phyloP scores from a whole-genome alignment of 768 basidiomycete genomes.

The Strobilomyces confusus region DNA sequence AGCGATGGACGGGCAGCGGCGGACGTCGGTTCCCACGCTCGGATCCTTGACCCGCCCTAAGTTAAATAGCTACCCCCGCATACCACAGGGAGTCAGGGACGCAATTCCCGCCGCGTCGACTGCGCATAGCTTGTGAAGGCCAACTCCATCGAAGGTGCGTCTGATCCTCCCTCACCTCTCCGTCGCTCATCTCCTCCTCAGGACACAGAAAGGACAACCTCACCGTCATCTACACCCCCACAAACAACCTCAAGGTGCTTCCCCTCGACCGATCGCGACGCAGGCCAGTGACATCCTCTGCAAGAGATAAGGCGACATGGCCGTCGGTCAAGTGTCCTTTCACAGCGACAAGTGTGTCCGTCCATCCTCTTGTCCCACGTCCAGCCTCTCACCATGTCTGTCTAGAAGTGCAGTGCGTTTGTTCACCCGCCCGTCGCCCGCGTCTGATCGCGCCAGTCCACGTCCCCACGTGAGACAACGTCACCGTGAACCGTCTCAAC shows the following conservation, averaged over 20 bases:
- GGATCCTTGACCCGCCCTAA: too few relatives aligned
- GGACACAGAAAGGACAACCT: constrained; percentile 96
- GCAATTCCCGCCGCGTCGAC: constrained; percentile 37
- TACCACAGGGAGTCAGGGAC: constrained; percentile 61
- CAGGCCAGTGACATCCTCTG: neutral
- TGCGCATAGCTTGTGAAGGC: constrained; percentile 96
- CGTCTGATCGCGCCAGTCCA: constrained; percentile 48
- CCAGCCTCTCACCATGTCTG: neutral
- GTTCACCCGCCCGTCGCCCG: neutral
- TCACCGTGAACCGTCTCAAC: constrained; percentile 87
- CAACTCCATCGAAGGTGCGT: constrained; percentile 87
- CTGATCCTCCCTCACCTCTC: neutral
- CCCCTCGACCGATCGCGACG: neutral
- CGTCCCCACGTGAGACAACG: constrained; percentile 76
- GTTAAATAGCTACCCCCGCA: constrained; percentile 87
- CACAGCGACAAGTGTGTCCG: constrained; percentile 82
- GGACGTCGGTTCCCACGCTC: too few relatives aligned
- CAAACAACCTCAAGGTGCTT: constrained; percentile 82
- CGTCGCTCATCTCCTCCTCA: constrained; percentile 27
- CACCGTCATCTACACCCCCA: constrained; percentile 92
- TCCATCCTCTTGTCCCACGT: neutral
- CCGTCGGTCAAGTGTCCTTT: constrained; percentile 93
- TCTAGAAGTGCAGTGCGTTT: constrained; percentile 63
- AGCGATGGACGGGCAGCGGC: constrained; percentile 84
- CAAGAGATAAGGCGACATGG: constrained; percentile 98